A percentile compares a stretch with the other conserved stretches of the same genome.
These are phyloP conservation scores for Neonectria coccinea DNA, from an alignment of 2,329 filamentous ascomycete genomes.

Conservation along the genomic window DNA sequence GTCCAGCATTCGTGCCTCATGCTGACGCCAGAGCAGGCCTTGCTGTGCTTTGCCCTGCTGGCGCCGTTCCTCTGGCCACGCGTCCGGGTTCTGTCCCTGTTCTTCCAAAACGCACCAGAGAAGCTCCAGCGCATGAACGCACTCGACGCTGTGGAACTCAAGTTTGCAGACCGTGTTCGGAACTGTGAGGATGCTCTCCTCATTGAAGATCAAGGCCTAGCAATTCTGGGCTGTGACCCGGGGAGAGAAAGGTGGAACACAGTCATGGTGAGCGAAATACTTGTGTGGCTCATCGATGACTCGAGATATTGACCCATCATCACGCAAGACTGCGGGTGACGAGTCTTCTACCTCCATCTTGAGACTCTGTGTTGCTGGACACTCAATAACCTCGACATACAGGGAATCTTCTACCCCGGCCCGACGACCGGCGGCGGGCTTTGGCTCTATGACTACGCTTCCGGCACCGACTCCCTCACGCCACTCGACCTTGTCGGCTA, in stretches of 20 bases:
- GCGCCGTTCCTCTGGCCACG: not conserved
- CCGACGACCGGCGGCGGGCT: conserved; percentile 45
- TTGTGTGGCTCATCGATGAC: not conserved
- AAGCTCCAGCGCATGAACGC: conserved; percentile 46
- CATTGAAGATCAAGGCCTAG: conserved; percentile 50
- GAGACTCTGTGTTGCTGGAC: not conserved
- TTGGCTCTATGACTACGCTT: conserved; percentile 54
- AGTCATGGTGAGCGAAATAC: conserved; percentile 51
- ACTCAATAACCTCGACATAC: not conserved
- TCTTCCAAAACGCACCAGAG: conserved; percentile 48
- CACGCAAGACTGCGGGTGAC: not conserved
- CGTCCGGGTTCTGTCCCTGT: conserved; percentile 10
- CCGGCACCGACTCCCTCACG: conserved; percentile 37
- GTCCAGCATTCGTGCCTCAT: not conserved
- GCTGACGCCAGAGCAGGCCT: not conserved
- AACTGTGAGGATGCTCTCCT: conserved; percentile 56
- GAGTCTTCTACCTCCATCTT: not conserved
- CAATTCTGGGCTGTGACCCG: conserved; percentile 53
- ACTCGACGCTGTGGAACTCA: conserved; percentile 46
- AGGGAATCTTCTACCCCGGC: conserved; percentile 44
- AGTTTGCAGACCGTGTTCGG: conserved; percentile 52
- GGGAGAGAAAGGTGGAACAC: conserved; percentile 56
- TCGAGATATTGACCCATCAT: not conserved
- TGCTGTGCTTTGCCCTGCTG: not conserved
- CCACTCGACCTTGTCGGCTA: conserved; percentile 40